Percentiles rank a stretch among this genome's conserved stretches.
These are phyloP conservation scores for Hypomyces perniciosus DNA, from an alignment of 2,329 filamentous ascomycete genomes.

Conservation along the genomic window DNA sequence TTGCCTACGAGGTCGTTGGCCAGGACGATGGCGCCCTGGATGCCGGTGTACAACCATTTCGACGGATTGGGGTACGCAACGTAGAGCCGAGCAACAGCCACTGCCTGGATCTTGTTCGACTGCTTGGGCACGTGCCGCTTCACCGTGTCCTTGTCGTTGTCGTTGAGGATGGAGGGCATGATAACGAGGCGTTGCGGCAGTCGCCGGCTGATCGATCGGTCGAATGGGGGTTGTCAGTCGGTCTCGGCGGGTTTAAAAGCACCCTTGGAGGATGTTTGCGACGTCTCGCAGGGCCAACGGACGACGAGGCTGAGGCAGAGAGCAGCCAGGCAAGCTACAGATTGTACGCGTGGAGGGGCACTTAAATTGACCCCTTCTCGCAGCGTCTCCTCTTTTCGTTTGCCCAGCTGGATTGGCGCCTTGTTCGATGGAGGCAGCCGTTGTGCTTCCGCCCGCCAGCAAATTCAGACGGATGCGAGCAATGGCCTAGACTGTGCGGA, in stretches of 20 bases:
- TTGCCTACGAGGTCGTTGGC: slow-evolving; percentile 92
- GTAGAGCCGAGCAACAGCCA: slow-evolving; percentile 88
- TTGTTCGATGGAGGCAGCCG: slow-evolving; percentile 11
- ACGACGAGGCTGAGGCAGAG: not conserved
- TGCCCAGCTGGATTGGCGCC: slow-evolving; percentile 10
- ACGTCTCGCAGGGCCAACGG: not conserved
- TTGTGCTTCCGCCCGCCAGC: not conserved
- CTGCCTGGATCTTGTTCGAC: slow-evolving; percentile 94
- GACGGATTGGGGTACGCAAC: slow-evolving; percentile 80
- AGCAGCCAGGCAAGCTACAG: not conserved
- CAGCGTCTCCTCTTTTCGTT: slow-evolving; percentile 8
- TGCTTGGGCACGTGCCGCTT: slow-evolving; percentile 91
- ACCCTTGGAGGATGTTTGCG: not conserved
- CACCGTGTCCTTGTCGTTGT: slow-evolving; percentile 94
- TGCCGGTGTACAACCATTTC: slow-evolving; percentile 88
- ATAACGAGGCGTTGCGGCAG: slow-evolving; percentile 16
- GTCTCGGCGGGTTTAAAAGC: not conserved
- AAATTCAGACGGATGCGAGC: slow-evolving; percentile 3
- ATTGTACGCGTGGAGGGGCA: slow-evolving; percentile 11
- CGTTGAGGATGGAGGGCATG: slow-evolving; percentile 68
- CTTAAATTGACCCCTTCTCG: slow-evolving; percentile 6
- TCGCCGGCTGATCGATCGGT: not conserved
- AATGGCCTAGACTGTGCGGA: slow-evolving; percentile 3
- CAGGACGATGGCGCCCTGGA: slow-evolving; percentile 87
- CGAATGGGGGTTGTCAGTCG: not conserved